Base-by-base conservation (phyloP, 2,329 filamentous ascomycete species). In the Emergomyces africanus region DNA sequence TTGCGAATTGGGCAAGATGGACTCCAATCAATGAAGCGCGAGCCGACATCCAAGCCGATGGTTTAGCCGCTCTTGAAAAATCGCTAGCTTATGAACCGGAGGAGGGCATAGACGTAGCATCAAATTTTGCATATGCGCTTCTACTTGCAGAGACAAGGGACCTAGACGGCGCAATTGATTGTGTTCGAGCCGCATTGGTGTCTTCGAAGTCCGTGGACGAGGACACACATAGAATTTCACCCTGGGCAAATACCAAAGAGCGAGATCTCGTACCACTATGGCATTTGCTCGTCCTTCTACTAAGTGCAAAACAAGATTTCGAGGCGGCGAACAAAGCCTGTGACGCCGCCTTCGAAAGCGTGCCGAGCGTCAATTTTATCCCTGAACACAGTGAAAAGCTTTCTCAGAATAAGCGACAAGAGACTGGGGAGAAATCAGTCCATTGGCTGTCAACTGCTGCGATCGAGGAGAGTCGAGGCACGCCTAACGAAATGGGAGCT, bases 271-370 rank as follows among this genome's bases (percentile, higher is more conserved):
- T 97, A 28, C 86, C 91, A 2, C 74, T 96, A 28, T 96, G 94
- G 91, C 94, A 99, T 76, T 79, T 99, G 18, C 79, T 99, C 53
- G 86, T 90, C 0, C 79, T 99, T 28, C 78, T 97, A 25, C 75
- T 97, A 35, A 96, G 89, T 64, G 89, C 90, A 0, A 85, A 88
- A 63, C 88, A 95, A 64, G 90, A 96, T 63, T 95, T 88, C 66
- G 77, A 83, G 55, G 87, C 88, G 71, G 91, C 94, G 1, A 81
- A 83, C 33, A 85, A 86, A 67, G 87, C 90, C 37, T 97, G 91
- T 65, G 90, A 95, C 69, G 90, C 89, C 30, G 91, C 90, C 3
- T 88, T 97, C 68, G 90, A 96, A 65, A 89, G 95, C 68, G 95
- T 96, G 67, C 84, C 86, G 57, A 85, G 89, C 62, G 81, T 85